These are phyloP conservation scores for Citrus inodora DNA, from an alignment of 345 rosid species.

Conservation along the genomic window DNA sequence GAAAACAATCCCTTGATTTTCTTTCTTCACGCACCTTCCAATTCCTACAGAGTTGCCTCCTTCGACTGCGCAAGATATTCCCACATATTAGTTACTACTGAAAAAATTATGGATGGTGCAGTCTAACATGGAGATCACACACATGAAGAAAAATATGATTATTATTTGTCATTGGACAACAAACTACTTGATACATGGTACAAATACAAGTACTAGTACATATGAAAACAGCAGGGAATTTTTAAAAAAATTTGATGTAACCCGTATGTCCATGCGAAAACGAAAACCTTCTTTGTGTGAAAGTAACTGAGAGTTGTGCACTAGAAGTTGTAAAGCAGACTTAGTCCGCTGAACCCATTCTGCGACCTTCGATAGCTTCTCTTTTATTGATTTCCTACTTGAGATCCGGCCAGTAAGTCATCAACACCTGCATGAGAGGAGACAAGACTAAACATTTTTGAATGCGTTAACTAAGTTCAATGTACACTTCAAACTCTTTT, in stretches of 20 bases:
- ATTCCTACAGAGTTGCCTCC: conserved; percentile 35
- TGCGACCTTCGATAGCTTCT: conserved; percentile 42
- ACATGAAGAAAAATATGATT: neutral
- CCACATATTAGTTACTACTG: neutral
- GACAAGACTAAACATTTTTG: neutral
- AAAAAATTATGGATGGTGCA: neutral
- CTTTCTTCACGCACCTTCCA: conserved; percentile 47
- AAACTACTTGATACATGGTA: neutral
- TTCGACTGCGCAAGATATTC: conserved; percentile 17
- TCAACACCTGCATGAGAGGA: conserved; percentile 27
- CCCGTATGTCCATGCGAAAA: too few species aligned
- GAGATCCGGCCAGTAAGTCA: conserved; percentile 9
- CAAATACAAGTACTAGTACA: too few species aligned
- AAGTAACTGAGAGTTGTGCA: conserved; percentile 19
- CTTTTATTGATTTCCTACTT: conserved; percentile 26
- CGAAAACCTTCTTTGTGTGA: neutral
- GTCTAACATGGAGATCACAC: neutral
- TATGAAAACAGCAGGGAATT: neutral
- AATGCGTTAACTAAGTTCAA: neutral
- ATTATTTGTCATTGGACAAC: neutral
- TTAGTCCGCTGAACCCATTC: conserved; percentile 44
- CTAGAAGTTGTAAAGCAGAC: conserved; percentile 11
- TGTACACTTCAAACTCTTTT: neutral
- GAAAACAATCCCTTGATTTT: conserved; percentile 26
- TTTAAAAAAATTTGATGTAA: too few species aligned